Base-by-base conservation (phyloP, 345 rosid genomes). In the Ricinus communis region DNA sequence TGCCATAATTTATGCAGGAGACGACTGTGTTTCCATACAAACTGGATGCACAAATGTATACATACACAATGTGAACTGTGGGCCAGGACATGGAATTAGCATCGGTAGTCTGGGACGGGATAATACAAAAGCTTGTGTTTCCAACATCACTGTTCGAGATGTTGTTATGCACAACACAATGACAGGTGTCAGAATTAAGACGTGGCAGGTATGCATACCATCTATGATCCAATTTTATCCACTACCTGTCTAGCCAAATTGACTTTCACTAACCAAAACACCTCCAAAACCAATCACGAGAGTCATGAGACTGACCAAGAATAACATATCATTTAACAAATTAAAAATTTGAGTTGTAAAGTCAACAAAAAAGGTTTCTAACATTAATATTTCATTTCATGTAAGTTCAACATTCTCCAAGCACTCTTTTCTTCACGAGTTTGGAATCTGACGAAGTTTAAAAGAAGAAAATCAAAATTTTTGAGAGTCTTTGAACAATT, bases 31-130 rank as follows among this genome's bases (percentile, higher is more conserved):
- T 74, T 95, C 99, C 0, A 89, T 95, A 74, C 97, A 92, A 77
- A 87, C 98, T 14, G 98, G 99, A 65, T 87, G 96, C 87, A 81
- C 97, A 59, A 92, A 92, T 71, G 89, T 95, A 71, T 87, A 87
- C 71, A 62, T 95, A 66, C 96, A 87, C 82, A 86, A 87, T 45
- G 89, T 94, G 69, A 87, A 90, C 64, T 94, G 98, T 75, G 98
- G 99, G 56, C 98, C 97, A 18, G 99, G 97, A 24, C 99, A 95
- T 71, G 99, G 98, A 47, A 95, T 95, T 74, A 92, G 94, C 85
- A 95, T 95, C 4, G 99, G 98, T 64, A 84, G 99, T 59, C 89
- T 95, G 58, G 98, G 99, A 72, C 89, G 70, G 77, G 88, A 85
- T 71, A 80, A 84, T 62, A 87, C 87, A 50, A 92, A 89, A 81